Evolutionary conservation across 2,329 filamentous ascomycete genomes (phyloP).

Genomic region (Pseudogymnoascus sp.): DNA sequence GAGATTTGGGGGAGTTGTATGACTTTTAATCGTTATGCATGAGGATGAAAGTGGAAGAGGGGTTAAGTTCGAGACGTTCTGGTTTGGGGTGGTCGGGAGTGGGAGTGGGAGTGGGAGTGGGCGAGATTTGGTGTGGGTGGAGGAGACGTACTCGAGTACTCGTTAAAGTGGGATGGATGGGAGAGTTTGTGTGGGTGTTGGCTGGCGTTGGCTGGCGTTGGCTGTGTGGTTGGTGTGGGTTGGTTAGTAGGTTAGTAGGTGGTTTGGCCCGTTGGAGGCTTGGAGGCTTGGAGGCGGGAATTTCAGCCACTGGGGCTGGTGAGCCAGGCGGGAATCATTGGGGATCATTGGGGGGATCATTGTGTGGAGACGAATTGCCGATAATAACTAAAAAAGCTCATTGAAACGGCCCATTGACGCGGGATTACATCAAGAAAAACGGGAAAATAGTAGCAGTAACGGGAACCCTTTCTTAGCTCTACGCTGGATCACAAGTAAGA

Average conservation of each 20-base stretch:
- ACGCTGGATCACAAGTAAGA: not conserved
- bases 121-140: not conserved
- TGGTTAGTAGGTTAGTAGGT: not conserved
- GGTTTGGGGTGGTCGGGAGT: not conserved
- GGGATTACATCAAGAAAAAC: not conserved
- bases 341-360: not conserved
- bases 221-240: not conserved
- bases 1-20: not conserved
- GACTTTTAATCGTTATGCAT: constrained; percentile 4
- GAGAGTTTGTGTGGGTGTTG: no score
- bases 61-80: not conserved
- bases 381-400: constrained; percentile 7
- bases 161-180: no score
- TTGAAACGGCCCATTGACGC: not conserved
- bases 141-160: no score
- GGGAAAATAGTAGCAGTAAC: not conserved
- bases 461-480: not conserved
- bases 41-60: constrained; percentile 4
- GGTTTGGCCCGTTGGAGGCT: not conserved
- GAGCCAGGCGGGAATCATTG: not conserved
- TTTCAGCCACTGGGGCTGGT: constrained; percentile 7
- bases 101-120: not conserved
- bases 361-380: constrained; percentile 7
- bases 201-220: no score
- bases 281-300: not conserved